Base-by-base conservation (phyloP, 2,329 filamentous ascomycete genomes). In the Pestalotiopsis sp. region DNA sequence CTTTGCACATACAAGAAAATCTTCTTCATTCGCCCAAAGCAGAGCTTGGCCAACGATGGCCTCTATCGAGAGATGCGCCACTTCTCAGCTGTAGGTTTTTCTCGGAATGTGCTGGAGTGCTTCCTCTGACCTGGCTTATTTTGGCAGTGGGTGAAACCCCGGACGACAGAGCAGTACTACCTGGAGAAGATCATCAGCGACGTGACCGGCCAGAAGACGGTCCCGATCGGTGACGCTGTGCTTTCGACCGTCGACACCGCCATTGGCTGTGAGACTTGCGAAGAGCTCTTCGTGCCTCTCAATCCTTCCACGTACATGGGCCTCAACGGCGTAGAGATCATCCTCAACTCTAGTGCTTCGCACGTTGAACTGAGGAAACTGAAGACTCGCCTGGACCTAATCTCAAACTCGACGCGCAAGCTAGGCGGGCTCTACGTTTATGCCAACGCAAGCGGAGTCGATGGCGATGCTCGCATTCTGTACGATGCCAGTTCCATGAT, bases 21-120 rank as follows among this genome's bases (percentile, higher is more conserved):
- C 22, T 79, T 94, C 20, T 82, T 91, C 68, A 91, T 96, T 67
- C 83, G 92, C 11, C 91, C 91, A 0, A 94, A 94, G 78, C 83
- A 92, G 70, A 89, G 84, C 73, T 84, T 94, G 5, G 91, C 91
- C 61, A 91, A 92, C 69, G 90, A 93, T 76, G 91, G 91, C 1
- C 92, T 89, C 71, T 73, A 87, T 75, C 78, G 86, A 35, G 88
- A 91, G 74, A 84, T 84, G 79, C 78, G 88, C 17, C 84, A 88
- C 76, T 92, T 52, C 20, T 52, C 44, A 9, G 44, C 44, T 2
- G 44, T 52, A 52, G 7, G 44, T 52, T 92, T 2, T 22, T 52
- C 4, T 22, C 10, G 5, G 6, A 17, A 52, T 22, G 7, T 35
- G 7, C 44, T 9, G 7, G 17, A n/a, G 17, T 17, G 17, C 44